These are phyloP conservation scores for Geranomyces michiganensis DNA, from an alignment of 192 early-diverging fungal genomes.

Conservation along the genomic window DNA sequence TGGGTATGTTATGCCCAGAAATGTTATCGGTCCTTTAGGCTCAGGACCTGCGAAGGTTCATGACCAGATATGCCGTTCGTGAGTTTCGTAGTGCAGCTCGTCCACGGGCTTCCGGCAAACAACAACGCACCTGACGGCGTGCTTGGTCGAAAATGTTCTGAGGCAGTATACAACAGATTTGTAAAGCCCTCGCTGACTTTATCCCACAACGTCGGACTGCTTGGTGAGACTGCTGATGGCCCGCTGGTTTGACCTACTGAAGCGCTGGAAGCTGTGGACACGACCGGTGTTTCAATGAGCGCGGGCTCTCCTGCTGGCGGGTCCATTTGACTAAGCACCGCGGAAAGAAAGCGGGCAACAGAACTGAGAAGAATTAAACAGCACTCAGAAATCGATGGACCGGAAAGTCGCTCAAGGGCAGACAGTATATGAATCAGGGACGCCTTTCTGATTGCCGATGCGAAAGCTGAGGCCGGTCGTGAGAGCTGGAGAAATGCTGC, in stretches of 20 bases:
- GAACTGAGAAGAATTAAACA: no score
- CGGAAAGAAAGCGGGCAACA: no score
- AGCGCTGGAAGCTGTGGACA: background rate
- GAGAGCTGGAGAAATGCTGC: no score
- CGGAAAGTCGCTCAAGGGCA: no score
- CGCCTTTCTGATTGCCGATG: no score
- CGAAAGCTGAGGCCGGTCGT: no score
- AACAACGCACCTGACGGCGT: background rate
- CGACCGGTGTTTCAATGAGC: no score
- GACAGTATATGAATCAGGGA: no score
- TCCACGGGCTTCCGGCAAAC: background rate
- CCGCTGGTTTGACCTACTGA: background rate
- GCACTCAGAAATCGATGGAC: no score
- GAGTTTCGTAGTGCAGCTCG: background rate
- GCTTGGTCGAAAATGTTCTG: constrained; percentile 14
- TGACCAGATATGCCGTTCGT: background rate
- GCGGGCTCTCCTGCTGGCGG: no score
- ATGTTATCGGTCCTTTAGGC: constrained; percentile 23
- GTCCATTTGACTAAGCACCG: no score
- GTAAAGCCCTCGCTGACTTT: constrained; percentile 22
- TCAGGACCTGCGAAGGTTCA: background rate
- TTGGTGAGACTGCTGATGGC: background rate
- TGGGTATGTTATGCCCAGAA: constrained; percentile 36
- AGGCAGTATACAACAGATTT: constrained; percentile 21
- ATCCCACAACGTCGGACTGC: constrained; percentile 8